Base-by-base conservation (phyloP, 257 asterid species). In the Voacanga thouarsii region DNA sequence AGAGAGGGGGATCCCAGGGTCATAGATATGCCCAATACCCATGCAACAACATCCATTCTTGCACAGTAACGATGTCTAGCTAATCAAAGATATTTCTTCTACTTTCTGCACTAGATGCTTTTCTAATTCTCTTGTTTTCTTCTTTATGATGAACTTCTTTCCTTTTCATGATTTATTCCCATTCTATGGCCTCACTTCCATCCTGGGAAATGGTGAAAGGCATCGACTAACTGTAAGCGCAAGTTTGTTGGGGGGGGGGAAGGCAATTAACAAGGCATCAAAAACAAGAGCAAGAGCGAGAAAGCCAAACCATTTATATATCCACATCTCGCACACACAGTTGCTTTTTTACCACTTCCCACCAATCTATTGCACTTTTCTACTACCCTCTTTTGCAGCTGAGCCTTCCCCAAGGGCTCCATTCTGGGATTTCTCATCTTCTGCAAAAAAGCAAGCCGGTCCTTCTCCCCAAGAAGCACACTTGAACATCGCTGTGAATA, bases 281-380 rank as follows among this genome's bases (percentile, higher is more conserved):
- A 9, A 11, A 10, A 5, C 19, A 33, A 23, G 45, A 63, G 8
- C 19, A 61, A 78, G 57, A 70, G 79, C 41, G 70, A 69, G 75
- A 79, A 72, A 75, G 80, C 47, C 94, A 81, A 45, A 95, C 98
- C 99, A 87, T 91, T 95, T 72, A 81, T 59, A 81, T 86, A 86
- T 83, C 92, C 93, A 70, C 99, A 95, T 82, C 89, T 90, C 74
- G 89, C 73, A 85, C 99, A 95, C 83, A 67, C 67, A 21, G 76
- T 84, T 59, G 84, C 78, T 77, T 77, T 89, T 86, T 61, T 88
- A 79, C 85, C 82, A 57, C 80, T 87, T 78, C 30, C 73, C 28
- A 86, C 84, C 89, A 90, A 66, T 45, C 88, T 72, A 83, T 85
- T 93, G 80, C 98, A 93, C 83, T 39, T 93, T 85, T 86, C 88